Evolutionary conservation across 2,329 filamentous ascomycete species (phyloP).

Genomic region (Fusarium napiforme): DNA sequence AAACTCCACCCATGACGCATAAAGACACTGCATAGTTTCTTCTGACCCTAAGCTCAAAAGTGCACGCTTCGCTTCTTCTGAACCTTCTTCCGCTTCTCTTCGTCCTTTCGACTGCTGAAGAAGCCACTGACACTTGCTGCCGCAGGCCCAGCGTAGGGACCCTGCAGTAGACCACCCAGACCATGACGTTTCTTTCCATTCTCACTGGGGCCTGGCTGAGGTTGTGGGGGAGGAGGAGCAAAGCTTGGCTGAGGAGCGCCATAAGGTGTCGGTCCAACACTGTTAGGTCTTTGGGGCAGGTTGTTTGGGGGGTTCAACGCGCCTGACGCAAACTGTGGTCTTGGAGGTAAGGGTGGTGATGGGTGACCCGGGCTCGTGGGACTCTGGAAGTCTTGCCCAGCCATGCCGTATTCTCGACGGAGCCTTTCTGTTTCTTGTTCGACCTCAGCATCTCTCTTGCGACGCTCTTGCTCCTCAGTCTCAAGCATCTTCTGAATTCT

Average conservation of each 20-base stretch:
- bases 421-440: conserved; percentile 88
- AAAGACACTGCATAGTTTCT: neutral
- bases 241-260: conserved; percentile 34
- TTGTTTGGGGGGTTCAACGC: conserved; percentile 40
- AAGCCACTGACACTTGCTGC: conserved; percentile 60
- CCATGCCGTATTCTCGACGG: conserved; percentile 72
- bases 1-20: conserved; percentile 18
- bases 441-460: conserved; percentile 66
- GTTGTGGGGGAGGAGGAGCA: conserved; percentile 38
- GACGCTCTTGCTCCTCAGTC: conserved; percentile 70
- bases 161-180: conserved; percentile 46
- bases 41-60: conserved; percentile 47
- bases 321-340: conserved; percentile 40
- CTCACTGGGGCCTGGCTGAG: conserved; percentile 29
- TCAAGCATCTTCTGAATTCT: conserved; percentile 73
- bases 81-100: conserved; percentile 55
- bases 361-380: conserved; percentile 34
- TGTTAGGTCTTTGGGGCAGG: conserved; percentile 59
- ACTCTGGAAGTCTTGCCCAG: conserved; percentile 54
- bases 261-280: conserved; percentile 55
- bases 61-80: conserved; percentile 62
- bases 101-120: conserved; percentile 50
- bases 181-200: conserved; percentile 42
- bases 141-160: conserved; percentile 52
- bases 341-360: conserved; percentile 50